Evolutionary conservation across 805 yeast species (phyloP), one percentile per base, ranked within the genome.

Genomic region (Suhomyces faveliae): DNA sequence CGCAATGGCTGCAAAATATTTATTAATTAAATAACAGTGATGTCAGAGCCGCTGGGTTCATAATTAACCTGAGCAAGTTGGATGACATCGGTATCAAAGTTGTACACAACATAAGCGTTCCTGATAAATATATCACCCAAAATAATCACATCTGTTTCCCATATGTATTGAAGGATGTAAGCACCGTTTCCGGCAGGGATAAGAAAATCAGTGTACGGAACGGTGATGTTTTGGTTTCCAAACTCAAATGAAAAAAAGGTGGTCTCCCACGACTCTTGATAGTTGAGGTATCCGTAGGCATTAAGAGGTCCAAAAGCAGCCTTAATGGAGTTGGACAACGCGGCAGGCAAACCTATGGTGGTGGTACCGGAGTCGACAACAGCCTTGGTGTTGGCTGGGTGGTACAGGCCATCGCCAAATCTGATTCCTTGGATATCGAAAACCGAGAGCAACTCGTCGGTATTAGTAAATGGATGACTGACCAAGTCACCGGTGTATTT

Each of bases 401-500:
- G 15, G 30, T 27, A 27, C 9, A 3, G 5, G 4, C 30, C 30
- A n/a, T 27, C 15, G 30, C 15, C 13, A 27, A n/a, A 27, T 27
- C 30, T n/a, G 15, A 27, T 2, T 27, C 30, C 15, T 2, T 9
- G 5, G 2, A 27, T n/a, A 7, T n/a, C 30, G 1, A n/a, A 6
- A 5, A 8, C n/a, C 5, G 13, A 6, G 9, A 25, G 2, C 2
- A n/a, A n/a, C n/a, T 1, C 6, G 2, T 27, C 7, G 8, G 11
- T 7, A 1, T 8, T 25, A 5, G 7, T n/a, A 27, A n/a, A 17
- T 1, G 37, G 37, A 13, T 6, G 13, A 33, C n/a, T 17, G 5
- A 15, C 21, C 50, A 75, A 57, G 4, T 56, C 60, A 19, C 89
- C 90, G 0, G 64, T 45, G 61, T 79, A 84, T 64, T 84, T 85